Evolutionary conservation across 257 asterid species (phyloP), one percentile per base, ranked within the genome.

Genomic region (Ilex aquifolium): DNA sequence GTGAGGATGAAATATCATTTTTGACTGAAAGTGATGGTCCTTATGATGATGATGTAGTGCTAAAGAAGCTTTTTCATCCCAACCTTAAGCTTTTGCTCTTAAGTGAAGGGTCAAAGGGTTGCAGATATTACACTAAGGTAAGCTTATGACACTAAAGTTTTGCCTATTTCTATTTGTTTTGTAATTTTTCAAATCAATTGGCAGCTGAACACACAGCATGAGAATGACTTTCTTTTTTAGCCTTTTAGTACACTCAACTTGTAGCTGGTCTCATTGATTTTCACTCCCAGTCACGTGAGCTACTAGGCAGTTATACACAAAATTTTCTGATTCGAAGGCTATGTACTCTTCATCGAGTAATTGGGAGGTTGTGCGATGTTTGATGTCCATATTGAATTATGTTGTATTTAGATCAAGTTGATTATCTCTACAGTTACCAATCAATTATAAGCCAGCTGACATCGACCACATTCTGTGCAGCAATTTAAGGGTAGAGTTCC

Each of bases 101-200:
- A 54, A 86, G 88, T 58, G 96, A 88, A 77, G 98, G 98, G 49
- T 79, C 85, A 40, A 64, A 71, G 17, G 98, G 98, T 58, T 91
- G 98, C 83, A 80, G 95, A 74, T 91, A 91, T 70, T 91, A 86
- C 84, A 88, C 95, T 51, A 91, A 82, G 96, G 98, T 88, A 71
- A 13, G 72, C 11, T 53, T 36, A 36, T 36, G 42, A 36, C 5
- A 8, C 42, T 36, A 0, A 36, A 36, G 42, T 21, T 21, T 21
- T 21, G 27, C 27, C 27, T 21, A 21, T 21, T 21, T 21, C 42
- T 36, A 4, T 36, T 36, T 36, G 5, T 36, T 36, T 36, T 36
- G 5, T 36, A 8, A 8, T 36, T 36, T 36, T 36, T 36, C 8
- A 36, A 36, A 36, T 36, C 8, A 36, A 36, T 4, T 36, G 42